Evolutionary conservation across 2,329 filamentous ascomycete species (phyloP).

Genomic region (Apiospora kogelbergensis): DNA sequence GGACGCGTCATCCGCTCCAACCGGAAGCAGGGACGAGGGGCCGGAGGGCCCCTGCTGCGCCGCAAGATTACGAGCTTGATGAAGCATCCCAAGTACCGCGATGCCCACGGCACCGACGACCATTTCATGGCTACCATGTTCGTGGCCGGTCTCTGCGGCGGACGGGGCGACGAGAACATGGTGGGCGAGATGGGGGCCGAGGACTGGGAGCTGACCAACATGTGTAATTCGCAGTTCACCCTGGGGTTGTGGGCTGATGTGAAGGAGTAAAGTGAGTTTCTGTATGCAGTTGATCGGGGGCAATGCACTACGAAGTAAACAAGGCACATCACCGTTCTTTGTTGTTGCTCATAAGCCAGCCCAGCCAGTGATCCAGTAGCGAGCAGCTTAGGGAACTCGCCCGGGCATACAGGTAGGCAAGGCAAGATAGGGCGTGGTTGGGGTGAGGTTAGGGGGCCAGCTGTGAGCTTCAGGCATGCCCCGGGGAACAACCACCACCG

Average conservation of each 20-base stretch:
- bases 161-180: constrained; percentile 43
- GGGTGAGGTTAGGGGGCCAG: no score
- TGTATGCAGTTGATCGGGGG: neutral
- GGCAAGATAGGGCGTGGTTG: no score
- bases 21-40: constrained; percentile 9
- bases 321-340: neutral
- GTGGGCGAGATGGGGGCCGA: constrained; percentile 52
- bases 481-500: no score
- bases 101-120: constrained; percentile 70
- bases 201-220: constrained; percentile 66
- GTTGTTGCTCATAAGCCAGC: no score
- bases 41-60: constrained; percentile 51
- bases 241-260: constrained; percentile 39
- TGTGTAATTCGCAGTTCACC: constrained; percentile 62
- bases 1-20: constrained; percentile 2
- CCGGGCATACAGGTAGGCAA: no score
- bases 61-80: constrained; percentile 60
- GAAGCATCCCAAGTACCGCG: constrained; percentile 66
- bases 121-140: constrained; percentile 69
- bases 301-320: neutral
- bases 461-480: no score
- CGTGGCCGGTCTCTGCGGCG: constrained; percentile 56
- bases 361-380: no score
- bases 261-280: neutral
- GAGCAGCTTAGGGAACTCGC: no score